Evolutionary conservation across 1,284 basidiomycete genomes (phyloP), one percentile per base, ranked within the genome.

Genomic region (Ganoderma sinense): DNA sequence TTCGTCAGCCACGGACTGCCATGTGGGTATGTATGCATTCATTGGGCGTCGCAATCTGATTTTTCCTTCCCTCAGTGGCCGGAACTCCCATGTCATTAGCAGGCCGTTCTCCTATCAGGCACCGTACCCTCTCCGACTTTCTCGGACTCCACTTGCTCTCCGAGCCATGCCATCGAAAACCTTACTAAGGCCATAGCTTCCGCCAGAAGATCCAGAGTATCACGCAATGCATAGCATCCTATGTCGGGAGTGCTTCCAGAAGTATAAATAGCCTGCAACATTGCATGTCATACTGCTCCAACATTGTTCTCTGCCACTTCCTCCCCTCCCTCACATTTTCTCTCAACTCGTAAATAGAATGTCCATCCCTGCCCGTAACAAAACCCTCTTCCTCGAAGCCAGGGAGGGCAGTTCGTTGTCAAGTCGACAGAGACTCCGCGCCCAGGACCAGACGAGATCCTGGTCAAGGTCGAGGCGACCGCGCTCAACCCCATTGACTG

Each of bases 401-500:
- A 72, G 71, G 53, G 74, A 1, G 78, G 75, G 8, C 64, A 72
- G 20, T 80, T 78, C 62, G 70, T 63, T 2, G 61, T 84, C 39
- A 65, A 60, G 13, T 60, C 70, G 0, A 68, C 62, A 13, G 70
- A 65, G 18, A 71, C 79, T n/a, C 79, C 74, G 16, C 70, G 72
- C 45, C 83, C 84, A 5, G 80, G 77, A 11, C 73, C 78, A 0
- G 83, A 81, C 3, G 79, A 85, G 67, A 67, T 86, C 20, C 78
- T 85, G 13, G 77, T 87, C 67, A 85, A 84, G 69, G 76, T 85
- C 55, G 66, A 79, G 20, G 77, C 84, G 0, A 75, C 78, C 2
- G 80, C 79, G 0, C 75, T 87, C 29, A 87, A 86, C 73, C 84
- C 84, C 2, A 73, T 83, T 5, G 84, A 86, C 70, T 82, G 80